Evolutionary conservation across 1,139 yeast genomes (phyloP).

Genomic region (Debaryomycetaceae sp.): DNA sequence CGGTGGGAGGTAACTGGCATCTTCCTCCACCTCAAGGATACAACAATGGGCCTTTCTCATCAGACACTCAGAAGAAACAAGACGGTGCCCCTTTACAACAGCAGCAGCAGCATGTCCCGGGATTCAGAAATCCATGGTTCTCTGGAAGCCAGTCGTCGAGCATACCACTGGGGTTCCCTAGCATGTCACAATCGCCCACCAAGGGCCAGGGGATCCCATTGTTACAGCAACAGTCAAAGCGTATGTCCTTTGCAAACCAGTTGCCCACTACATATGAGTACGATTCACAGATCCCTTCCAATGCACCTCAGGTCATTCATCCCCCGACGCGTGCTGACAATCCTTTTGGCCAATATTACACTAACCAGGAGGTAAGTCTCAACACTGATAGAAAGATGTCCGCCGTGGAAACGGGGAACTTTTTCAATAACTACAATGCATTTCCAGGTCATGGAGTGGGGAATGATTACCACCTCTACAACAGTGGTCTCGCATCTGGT

Average conservation of each 20-base stretch:
- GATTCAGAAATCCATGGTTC: constrained; percentile 48
- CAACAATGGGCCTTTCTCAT: constrained; percentile 4
- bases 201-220: constrained; percentile 22
- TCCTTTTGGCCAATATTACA: constrained; percentile 45
- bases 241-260: constrained; percentile 42
- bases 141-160: constrained; percentile 19
- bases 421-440: constrained; percentile 7
- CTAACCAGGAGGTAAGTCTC: constrained; percentile 36
- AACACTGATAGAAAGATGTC: constrained; percentile 40
- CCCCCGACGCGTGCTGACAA: constrained; percentile 50
- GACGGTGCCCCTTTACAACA: constrained; percentile 10
- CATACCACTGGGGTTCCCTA: constrained; percentile 8
- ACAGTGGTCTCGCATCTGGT: not conserved
- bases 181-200: constrained; percentile 27
- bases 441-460: constrained; percentile 4
- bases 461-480: not conserved
- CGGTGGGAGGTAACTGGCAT: constrained; percentile 44
- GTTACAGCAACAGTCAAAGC: constrained; percentile 29
- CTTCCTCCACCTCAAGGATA: constrained; percentile 26
- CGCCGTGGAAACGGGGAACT: constrained; percentile 35
- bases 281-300: constrained; percentile 18
- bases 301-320: constrained; percentile 31
- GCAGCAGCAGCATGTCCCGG: constrained; percentile 20
- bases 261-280: constrained; percentile 53
- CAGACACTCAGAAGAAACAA: constrained; percentile 8